Base-by-base conservation (phyloP, 306 rosid genomes). In the Crotalaria pallida region DNA sequence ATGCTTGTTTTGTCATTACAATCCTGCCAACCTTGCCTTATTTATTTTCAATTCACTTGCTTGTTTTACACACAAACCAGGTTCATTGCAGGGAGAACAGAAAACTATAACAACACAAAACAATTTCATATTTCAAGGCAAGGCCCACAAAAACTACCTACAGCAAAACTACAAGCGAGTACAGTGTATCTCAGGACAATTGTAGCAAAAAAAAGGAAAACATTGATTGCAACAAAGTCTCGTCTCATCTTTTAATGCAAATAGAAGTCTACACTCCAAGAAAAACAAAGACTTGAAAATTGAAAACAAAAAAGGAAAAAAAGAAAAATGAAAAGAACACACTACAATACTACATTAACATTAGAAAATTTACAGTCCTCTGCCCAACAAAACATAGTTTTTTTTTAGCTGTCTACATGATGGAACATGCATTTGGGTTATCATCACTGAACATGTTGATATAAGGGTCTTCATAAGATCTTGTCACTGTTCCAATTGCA, bases 401-500 rank as follows among this genome's bases (percentile, higher is more conserved):
- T 43, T 63, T 52, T 44, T 8, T n/a, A n/a, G n/a, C 36, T 3
- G 58, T 26, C 74, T 89, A 94, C 99, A 94, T 89, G 58, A 94
- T 75, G 45, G 99, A 89, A 67, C 99, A 94, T 9, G 99, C 99
- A 74, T 94, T 94, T 53, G 99, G 96, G 83, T 94, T 94, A 60
- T 94, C 99, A 84, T 94, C 99, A 72, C 99, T 94, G 78, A 94
- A 94, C 87, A 94, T 86, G 84, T 73, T 81, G 73, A 62, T 77
- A 76, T 94, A 94, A 59, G 97, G 97, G 73, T 94, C 96, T 58
- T 87, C 97, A 77, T 91, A 80, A 5, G 36, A 31, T 85, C 73
- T 85, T 63, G 87, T 60, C 51, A 86, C 64, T 10, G 86, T 81
- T 74, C 74, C 95, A 26, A 66, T 75, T 23, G 79, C 48, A 61